These are phyloP conservation scores for Vigna reflexopilosa DNA, from an alignment of 306 rosid species.

Conservation along the genomic window DNA sequence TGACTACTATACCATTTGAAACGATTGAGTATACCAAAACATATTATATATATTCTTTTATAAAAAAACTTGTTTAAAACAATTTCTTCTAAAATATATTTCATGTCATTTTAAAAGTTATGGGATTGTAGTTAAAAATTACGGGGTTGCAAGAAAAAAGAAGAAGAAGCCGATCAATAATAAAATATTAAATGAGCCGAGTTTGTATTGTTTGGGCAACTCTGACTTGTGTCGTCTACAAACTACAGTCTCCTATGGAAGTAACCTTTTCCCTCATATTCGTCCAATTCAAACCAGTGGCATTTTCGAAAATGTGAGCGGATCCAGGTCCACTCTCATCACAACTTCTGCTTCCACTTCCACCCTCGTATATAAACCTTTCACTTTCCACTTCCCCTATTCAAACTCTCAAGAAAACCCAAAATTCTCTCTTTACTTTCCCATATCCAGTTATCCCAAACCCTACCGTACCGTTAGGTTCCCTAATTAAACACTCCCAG, in stretches of 20 bases:
- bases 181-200: not conserved
- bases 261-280: constrained; percentile 39
- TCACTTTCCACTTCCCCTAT: not conserved
- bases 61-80: no score
- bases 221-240: not conserved
- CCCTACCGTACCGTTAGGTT: constrained; percentile 50
- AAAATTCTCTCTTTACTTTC: constrained; percentile 41
- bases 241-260: not conserved
- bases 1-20: no score
- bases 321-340: constrained; percentile 59
- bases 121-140: no score
- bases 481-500: constrained; percentile 2
- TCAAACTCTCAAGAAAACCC: constrained; percentile 34
- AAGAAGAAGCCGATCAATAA: no score
- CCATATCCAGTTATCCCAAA: constrained; percentile 14
- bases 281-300: constrained; percentile 68
- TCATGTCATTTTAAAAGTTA: no score
- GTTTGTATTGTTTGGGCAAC: not conserved
- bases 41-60: no score
- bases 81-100: no score
- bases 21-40: no score
- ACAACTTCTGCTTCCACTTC: constrained; percentile 6
- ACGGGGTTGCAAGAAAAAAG: no score
- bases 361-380: constrained; percentile 41
- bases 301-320: constrained; percentile 47